phyloP scores from a whole-genome alignment of 2,329 filamentous ascomycete genomes.

The Arachnopeziza araneosa region DNA sequence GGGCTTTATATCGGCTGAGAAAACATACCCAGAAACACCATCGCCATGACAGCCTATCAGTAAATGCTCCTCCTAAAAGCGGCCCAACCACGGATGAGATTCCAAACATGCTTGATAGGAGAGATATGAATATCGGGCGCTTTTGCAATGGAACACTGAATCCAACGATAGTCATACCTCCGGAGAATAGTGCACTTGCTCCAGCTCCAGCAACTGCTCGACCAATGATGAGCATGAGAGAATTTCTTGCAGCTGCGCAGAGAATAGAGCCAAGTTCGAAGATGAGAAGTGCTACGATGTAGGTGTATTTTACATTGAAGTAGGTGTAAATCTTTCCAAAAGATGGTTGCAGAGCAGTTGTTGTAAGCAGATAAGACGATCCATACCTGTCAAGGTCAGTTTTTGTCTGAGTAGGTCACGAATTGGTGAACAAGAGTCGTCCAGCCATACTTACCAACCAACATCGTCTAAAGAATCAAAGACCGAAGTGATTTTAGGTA shows the following conservation, averaged over 20 bases:
- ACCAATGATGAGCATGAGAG: slow-evolving; percentile 32
- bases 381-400: slow-evolving; percentile 21
- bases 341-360: slow-evolving; percentile 31
- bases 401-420: not conserved
- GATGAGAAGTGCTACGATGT: slow-evolving; percentile 27
- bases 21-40: slow-evolving; percentile 37
- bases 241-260: slow-evolving; percentile 32
- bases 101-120: slow-evolving; percentile 31
- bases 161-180: slow-evolving; percentile 32
- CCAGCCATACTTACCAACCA: slow-evolving; percentile 30
- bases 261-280: slow-evolving; percentile 34
- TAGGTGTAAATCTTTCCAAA: slow-evolving; percentile 33
- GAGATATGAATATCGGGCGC: slow-evolving; percentile 30
- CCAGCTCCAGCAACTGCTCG: slow-evolving; percentile 33
- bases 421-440: not conserved
- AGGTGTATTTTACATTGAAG: slow-evolving; percentile 32
- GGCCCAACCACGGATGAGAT: slow-evolving; percentile 32
- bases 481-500: slow-evolving; percentile 37
- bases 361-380: slow-evolving; percentile 34
- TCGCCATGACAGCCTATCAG: slow-evolving; percentile 34
- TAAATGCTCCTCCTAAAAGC: slow-evolving; percentile 34
- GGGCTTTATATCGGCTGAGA: slow-evolving; percentile 13
- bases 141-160: slow-evolving; percentile 33
- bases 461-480: slow-evolving; percentile 36
- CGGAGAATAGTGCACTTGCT: slow-evolving; percentile 30